Percentiles rank a stretch among this genome's conserved stretches.
Conservation (phyloP, 164 flowering plant species). For the Nymphaea thermarum region DNA sequence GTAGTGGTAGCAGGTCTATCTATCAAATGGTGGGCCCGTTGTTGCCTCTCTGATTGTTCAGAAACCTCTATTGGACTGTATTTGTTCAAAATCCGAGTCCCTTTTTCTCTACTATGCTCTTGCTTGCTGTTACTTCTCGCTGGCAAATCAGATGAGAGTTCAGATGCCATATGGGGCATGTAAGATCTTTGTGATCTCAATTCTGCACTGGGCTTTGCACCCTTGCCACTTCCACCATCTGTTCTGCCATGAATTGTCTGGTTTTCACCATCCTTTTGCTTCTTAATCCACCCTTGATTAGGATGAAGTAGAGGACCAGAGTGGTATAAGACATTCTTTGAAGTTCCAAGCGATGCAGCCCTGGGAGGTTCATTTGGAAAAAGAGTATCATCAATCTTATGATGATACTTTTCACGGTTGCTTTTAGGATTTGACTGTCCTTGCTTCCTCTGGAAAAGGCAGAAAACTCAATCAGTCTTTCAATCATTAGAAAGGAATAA, state of each 20-base stretch:
- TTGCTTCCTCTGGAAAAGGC: conserved; percentile 31
- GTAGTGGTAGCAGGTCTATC: conserved; percentile 27
- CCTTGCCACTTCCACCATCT: conserved; percentile 3
- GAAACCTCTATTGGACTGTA: conserved; percentile 19
- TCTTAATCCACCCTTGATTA: conserved; percentile 6
- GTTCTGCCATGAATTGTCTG: neutral
- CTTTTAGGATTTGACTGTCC: conserved; percentile 38
- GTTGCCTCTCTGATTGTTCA: conserved; percentile 25
- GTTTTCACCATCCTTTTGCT: conserved; percentile 7
- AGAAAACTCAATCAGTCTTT: neutral
- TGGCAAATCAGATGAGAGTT: conserved; percentile 17
- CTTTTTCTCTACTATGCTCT: conserved; percentile 21
- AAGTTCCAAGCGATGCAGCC: conserved; percentile 9
- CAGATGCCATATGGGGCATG: conserved; percentile 8
- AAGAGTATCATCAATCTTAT: conserved; percentile 35
- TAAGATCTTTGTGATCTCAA: conserved; percentile 32
- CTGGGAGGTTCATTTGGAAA: conserved; percentile 39
- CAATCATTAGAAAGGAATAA: neutral
- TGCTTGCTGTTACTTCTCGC: conserved; percentile 28
- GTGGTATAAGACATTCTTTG: conserved; percentile 16
- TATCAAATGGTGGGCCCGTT: conserved; percentile 37
- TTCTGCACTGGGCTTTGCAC: conserved; percentile 12
- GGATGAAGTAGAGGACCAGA: conserved; percentile 23
- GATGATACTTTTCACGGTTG: conserved; percentile 37
- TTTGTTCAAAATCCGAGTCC: conserved; percentile 19